These are phyloP conservation scores for Aschersonia sp. DNA, from an alignment of 2,329 filamentous ascomycete species.

Conservation along the genomic window DNA sequence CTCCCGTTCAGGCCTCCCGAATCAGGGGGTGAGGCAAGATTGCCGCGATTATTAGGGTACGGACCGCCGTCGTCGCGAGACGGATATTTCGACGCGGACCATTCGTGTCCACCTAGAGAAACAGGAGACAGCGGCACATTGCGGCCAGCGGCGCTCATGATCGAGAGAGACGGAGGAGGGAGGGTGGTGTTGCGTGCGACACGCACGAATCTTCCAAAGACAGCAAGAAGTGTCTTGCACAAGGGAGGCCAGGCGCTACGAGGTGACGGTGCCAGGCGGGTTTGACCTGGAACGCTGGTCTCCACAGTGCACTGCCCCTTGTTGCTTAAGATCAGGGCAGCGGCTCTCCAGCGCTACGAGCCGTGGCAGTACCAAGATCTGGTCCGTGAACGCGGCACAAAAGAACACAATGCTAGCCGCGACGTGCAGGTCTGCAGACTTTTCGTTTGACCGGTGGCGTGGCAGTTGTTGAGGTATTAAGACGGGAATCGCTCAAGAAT, in stretches of 20 bases:
- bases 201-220: conserved; percentile 5
- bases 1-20: conserved; percentile 44
- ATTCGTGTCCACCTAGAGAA: conserved; percentile 73
- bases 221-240: conserved; percentile 8
- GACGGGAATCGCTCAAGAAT: too few relatives aligned
- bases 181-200: conserved; percentile 5
- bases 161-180: conserved; percentile 15
- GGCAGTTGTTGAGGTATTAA: too few relatives aligned
- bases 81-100: conserved; percentile 58
- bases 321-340: neutral
- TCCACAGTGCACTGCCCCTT: neutral
- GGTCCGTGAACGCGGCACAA: neutral
- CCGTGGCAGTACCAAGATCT: too few relatives aligned
- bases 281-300: neutral
- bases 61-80: conserved; percentile 33
- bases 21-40: conserved; percentile 54
- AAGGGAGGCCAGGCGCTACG: conserved; percentile 4
- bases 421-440: too few relatives aligned
- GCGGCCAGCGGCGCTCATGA: conserved; percentile 49
- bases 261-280: neutral
- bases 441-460: too few relatives aligned
- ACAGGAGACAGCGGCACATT: conserved; percentile 70
- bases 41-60: conserved; percentile 38
- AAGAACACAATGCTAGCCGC: too few relatives aligned
- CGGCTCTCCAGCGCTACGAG: too few relatives aligned